Conservation (phyloP, 371 early-diverging fungal genomes). For the Rhizopus arrhizus region DNA sequence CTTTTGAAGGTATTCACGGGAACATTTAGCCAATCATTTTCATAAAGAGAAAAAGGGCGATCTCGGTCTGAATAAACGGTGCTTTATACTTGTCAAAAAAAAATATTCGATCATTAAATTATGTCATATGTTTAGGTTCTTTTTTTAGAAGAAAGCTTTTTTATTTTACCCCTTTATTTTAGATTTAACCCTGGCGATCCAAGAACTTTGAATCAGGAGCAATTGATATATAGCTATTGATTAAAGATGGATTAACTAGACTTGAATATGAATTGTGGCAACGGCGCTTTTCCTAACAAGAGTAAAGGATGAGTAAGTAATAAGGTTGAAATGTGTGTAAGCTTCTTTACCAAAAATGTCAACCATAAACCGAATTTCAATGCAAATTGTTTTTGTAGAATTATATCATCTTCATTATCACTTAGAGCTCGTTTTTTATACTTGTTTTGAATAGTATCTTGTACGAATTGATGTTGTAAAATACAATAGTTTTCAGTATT, state of each 20-base stretch:
- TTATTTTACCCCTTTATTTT: background rate
- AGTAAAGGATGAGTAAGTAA: background rate
- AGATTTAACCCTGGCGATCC: background rate
- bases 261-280: background rate
- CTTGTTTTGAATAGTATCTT: slow-evolving; percentile 9
- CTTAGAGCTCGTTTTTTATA: slow-evolving; percentile 8
- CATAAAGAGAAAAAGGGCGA: no score
- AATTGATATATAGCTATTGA: background rate
- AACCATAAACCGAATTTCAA: slow-evolving; percentile 41
- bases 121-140: no score
- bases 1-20: no score
- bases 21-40: no score
- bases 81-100: no score
- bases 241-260: background rate
- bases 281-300: background rate
- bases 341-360: slow-evolving; percentile 27
- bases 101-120: no score
- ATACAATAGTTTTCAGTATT: slow-evolving; percentile 1
- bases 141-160: background rate
- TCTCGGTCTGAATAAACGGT: no score
- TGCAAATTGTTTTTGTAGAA: slow-evolving; percentile 34
- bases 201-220: background rate
- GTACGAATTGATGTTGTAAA: slow-evolving; percentile 25
- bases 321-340: background rate
- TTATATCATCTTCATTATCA: background rate